A percentile compares a stretch with the other conserved stretches of the same genome.
phyloP scores from a whole-genome alignment of 2,329 filamentous ascomycete species.

The Talaromyces rugulosus region DNA sequence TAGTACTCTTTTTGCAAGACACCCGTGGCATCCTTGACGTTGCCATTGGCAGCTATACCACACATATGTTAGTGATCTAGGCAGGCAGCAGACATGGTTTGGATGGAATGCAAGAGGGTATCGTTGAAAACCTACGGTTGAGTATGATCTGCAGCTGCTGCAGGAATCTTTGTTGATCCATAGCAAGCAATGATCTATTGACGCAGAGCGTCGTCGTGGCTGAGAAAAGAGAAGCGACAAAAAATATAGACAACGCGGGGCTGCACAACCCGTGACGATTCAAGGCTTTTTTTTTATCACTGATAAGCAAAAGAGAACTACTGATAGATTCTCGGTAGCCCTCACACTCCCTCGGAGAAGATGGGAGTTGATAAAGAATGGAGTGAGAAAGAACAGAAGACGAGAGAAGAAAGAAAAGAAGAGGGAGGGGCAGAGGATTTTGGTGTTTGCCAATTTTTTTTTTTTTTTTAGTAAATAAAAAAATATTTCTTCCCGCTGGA shows the following conservation, averaged over 20 bases:
- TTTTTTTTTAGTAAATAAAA: neutral
- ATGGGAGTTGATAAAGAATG: neutral
- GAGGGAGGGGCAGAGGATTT: neutral
- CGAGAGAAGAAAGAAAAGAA: conserved; percentile 4
- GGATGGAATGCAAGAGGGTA: neutral
- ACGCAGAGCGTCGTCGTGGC: conserved; percentile 8
- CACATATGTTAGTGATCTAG: conserved; percentile 1
- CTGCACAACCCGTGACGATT: neutral
- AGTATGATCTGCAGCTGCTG: conserved; percentile 82
- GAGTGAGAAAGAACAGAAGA: neutral
- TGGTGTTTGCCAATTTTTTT: neutral
- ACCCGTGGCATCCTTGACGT: conserved; percentile 84
- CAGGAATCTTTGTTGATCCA: conserved; percentile 81
- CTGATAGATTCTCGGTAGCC: neutral
- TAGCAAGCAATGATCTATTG: conserved; percentile 33
- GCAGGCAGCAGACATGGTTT: neutral
- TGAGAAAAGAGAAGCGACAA: conserved; percentile 3
- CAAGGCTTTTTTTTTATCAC: neutral
- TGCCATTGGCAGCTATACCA: conserved; percentile 72
- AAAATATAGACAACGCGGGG: conserved; percentile 6
- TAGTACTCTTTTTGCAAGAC: conserved; percentile 93
- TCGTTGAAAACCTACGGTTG: conserved; percentile 62
- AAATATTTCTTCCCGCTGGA: conserved; percentile 11
- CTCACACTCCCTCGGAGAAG: neutral
- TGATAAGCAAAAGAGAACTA: neutral